Percentiles rank a stretch among this genome's conserved stretches.
Conservation (phyloP, 2,329 filamentous ascomycete genomes). For the Hawksworthiomyces lignivorus region DNA sequence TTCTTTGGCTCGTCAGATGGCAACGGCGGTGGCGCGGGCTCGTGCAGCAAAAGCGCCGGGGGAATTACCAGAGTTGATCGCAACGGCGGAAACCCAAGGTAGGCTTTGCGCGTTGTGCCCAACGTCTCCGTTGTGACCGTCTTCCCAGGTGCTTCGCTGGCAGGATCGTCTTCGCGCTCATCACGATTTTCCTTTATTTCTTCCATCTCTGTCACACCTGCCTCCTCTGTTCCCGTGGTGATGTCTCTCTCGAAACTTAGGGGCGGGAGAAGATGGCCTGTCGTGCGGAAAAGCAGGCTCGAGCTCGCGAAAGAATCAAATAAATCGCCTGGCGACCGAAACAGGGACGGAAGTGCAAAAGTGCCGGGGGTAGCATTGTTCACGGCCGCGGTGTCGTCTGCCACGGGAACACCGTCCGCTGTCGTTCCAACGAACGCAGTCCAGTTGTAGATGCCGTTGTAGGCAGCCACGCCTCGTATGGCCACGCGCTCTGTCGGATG, state of each 20-base stretch:
- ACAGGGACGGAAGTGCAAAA: slow-evolving; percentile 28
- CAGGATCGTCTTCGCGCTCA: neutral
- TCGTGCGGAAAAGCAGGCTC: slow-evolving; percentile 48
- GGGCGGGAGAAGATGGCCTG: slow-evolving; percentile 38
- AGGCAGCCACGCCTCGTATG: slow-evolving; percentile 46
- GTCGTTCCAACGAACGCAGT: slow-evolving; percentile 38
- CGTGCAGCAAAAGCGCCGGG: slow-evolving; percentile 40
- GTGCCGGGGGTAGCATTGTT: slow-evolving; percentile 23
- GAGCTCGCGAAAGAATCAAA: slow-evolving; percentile 56
- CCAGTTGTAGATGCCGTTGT: slow-evolving; percentile 60
- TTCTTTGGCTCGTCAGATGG: neutral
- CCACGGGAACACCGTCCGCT: neutral
- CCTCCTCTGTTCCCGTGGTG: slow-evolving; percentile 1
- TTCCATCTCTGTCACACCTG: neutral
- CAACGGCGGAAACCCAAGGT: slow-evolving; percentile 40
- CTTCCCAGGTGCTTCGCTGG: neutral
- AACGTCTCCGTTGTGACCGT: slow-evolving; percentile 5
- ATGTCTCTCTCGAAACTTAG: slow-evolving; percentile 17
- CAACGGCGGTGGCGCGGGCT: slow-evolving; percentile 21
- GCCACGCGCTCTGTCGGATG: slow-evolving; percentile 33
- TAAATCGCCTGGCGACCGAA: slow-evolving; percentile 37
- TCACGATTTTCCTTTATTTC: neutral
- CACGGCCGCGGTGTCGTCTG: slow-evolving; percentile 26
- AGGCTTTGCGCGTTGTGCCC: slow-evolving; percentile 30
- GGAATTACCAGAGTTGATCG: slow-evolving; percentile 42